These are phyloP conservation scores for Colletotrichum ledebouriae DNA, from an alignment of 2,329 filamentous ascomycete genomes.

Conservation along the genomic window DNA sequence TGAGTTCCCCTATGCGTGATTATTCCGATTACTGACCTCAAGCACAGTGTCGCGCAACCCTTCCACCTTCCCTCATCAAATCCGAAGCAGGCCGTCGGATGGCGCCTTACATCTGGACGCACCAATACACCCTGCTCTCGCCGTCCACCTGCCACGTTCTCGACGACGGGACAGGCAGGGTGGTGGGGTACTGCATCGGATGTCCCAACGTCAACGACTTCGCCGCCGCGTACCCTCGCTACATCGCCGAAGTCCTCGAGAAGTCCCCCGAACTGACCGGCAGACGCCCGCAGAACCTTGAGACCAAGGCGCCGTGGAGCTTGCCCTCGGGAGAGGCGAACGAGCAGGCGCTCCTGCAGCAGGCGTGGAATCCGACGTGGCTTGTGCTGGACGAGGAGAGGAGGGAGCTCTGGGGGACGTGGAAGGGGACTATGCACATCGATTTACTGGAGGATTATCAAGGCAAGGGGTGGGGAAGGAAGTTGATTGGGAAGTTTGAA, in stretches of 20 bases:
- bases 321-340: slow-evolving; percentile 47
- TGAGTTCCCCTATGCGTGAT: slow-evolving; percentile 45
- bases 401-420: slow-evolving; percentile 51
- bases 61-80: slow-evolving; percentile 57
- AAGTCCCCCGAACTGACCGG: slow-evolving; percentile 44
- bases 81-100: slow-evolving; percentile 53
- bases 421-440: slow-evolving; percentile 63
- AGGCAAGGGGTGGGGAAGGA: slow-evolving; percentile 59
- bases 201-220: slow-evolving; percentile 59
- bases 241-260: slow-evolving; percentile 54
- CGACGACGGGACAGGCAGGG: slow-evolving; percentile 59
- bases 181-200: slow-evolving; percentile 65
- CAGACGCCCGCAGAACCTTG: slow-evolving; percentile 45
- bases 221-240: slow-evolving; percentile 53
- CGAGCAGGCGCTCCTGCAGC: slow-evolving; percentile 55
- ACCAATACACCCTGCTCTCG: slow-evolving; percentile 62
- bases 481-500: slow-evolving; percentile 58
- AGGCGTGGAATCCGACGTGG: slow-evolving; percentile 56
- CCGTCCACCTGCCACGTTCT: slow-evolving; percentile 62
- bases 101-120: slow-evolving; percentile 65
- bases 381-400: slow-evolving; percentile 55
- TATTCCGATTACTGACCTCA: not conserved
- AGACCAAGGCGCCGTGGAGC: slow-evolving; percentile 50
- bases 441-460: slow-evolving; percentile 59
- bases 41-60: slow-evolving; percentile 61